Evolutionary conservation across 2,329 filamentous ascomycete genomes (phyloP), one percentile per base, ranked within the genome.

Genomic region (Xylaria hypoxylon): DNA sequence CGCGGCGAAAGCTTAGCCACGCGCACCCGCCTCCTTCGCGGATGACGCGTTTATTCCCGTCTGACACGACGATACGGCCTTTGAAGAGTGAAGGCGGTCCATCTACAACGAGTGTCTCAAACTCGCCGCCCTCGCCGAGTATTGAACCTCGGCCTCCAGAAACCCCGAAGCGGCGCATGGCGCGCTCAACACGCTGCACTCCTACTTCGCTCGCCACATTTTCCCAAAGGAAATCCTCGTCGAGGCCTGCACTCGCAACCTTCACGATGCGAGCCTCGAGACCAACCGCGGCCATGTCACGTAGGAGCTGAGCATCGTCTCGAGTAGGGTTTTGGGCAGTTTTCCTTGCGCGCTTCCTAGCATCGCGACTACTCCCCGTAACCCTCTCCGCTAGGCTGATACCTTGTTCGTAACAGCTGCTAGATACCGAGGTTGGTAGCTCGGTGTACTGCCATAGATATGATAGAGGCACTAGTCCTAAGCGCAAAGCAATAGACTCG

Each of bases 191-290:
- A 59, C 82, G 80, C 44, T 75, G 75, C 48, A 84, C 82, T 5
- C 84, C 86, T 26, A 75, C 76, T 4, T 79, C 74, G 73, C 87
- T 86, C 2, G 91, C 89, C 19, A 97, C 91, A 80, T 94, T 89
- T 71, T 88, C 86, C 91, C 94, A 97, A 26, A 99, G 81, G 73
- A 94, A 90, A 42, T 80, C 83, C 72, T 94, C 92, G 74, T 95
- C 92, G 56, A 99, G 83, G 0, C 94, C 96, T 6, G 93, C 94
- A 70, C 92, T 96, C 48, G 96, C 94, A 50, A 97, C 93, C 81
- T 98, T 99, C 80, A 99, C 89, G 75, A 99, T 93, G 66, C 94
- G 86, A n/a, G 94, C 92, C 75, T 97, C 93, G 62, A 97, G 87
- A 0, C 91, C 91, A 2, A 89, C 87, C 6, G 83, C 84, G 5